Evolutionary conservation across 495 filamentous ascomycete genomes (phyloP), one percentile per base, ranked within the genome.

Genomic region (Letharia columbiana): DNA sequence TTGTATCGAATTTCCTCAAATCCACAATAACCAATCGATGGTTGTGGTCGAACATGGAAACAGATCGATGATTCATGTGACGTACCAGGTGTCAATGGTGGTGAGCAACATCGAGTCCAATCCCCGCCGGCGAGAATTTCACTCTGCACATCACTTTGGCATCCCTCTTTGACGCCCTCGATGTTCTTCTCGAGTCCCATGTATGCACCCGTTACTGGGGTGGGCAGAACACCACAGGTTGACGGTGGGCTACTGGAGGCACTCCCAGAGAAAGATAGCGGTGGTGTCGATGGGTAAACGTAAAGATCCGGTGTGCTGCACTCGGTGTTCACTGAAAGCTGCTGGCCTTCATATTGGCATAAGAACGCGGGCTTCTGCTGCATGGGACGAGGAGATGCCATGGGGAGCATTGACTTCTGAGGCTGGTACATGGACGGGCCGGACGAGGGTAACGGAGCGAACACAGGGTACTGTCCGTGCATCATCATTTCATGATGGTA

Each of bases 11-110:
- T 59, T 47, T 11, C 17, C 17, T 35, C 37, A 33, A 20, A 47
- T 35, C 9, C 20, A 59, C 33, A 3, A 49, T 28, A 7, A 57
- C n/a, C 11, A 12, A 20, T 64, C 13, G 11, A 9, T 45, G 52
- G 33, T 58, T 5, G n/a, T 60, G 67, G 42, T 60, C 45, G 31
- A 66, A 33, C 18, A 50, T 20, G 23, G 68, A 72, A 77, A 72
- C 54, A 50, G 67, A 45, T 44, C 41, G 39, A 72, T 70, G 47
- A 57, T 56, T n/a, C 62, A 67, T 71, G 71, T 70, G 69, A 87
- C 91, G 77, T 88, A 97, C 92, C 89, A 85, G 94, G 94, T 73
- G 92, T 94, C 81, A 98, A 83, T 12, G 91, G 91, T 66, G 94
- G 92, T 33, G 91, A 95, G 23, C 82, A 83, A 52, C 84, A 87